Conservation (phyloP, 805 yeast species). For the Pichia ethanolica region DNA sequence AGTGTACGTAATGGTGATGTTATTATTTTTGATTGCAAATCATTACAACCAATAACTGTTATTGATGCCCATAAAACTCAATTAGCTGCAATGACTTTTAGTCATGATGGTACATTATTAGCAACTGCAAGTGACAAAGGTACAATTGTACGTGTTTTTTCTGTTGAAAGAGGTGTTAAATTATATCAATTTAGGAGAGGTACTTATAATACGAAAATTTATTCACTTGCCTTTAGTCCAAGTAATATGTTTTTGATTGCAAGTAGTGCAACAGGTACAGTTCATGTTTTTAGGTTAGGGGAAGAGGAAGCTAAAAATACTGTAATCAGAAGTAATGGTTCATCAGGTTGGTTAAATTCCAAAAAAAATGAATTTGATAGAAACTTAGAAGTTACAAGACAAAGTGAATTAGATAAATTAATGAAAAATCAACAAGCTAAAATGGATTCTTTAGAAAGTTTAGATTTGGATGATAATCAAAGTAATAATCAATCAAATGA, state of each 20-base stretch:
- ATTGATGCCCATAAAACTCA: constrained; percentile 86
- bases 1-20: constrained; percentile 56
- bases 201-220: constrained; percentile 80
- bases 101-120: constrained; percentile 68
- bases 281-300: constrained; percentile 79
- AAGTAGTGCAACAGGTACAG: constrained; percentile 85
- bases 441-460: not conserved
- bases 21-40: constrained; percentile 69
- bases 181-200: constrained; percentile 80
- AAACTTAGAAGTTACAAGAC: constrained; percentile 9
- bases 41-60: constrained; percentile 74
- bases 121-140: constrained; percentile 94
- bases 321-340: constrained; percentile 6
- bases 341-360: constrained; percentile 9
- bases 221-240: constrained; percentile 71
- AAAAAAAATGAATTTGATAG: constrained; percentile 7
- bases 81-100: constrained; percentile 62
- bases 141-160: constrained; percentile 78
- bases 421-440: constrained; percentile 12
- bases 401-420: constrained; percentile 10
- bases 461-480: not conserved
- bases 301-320: constrained; percentile 35
- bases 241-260: constrained; percentile 74
- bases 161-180: constrained; percentile 63
- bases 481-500: not conserved